Percentiles rank a stretch among this genome's conserved stretches.
phyloP scores from a whole-genome alignment of 2,329 filamentous ascomycete species.

The Cladophialophora carrionii region DNA sequence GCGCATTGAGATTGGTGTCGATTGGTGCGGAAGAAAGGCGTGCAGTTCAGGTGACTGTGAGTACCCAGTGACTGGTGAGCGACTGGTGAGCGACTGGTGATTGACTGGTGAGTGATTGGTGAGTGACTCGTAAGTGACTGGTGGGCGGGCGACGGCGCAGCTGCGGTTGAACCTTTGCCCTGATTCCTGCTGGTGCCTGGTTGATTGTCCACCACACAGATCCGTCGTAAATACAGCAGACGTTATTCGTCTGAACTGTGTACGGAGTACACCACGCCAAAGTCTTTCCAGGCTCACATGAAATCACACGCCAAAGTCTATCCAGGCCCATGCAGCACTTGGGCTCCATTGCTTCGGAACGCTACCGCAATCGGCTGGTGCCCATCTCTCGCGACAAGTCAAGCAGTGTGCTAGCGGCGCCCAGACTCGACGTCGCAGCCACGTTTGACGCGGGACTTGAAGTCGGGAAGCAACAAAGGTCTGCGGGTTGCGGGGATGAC shows the following conservation, averaged over 20 bases:
- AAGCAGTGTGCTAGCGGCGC: slow-evolving; percentile 8
- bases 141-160: background rate
- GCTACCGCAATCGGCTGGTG: background rate
- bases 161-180: background rate
- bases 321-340: background rate
- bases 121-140: too few species aligned
- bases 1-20: background rate
- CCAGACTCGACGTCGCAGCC: slow-evolving; percentile 10
- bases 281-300: too few species aligned
- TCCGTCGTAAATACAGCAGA: background rate
- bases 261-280: background rate
- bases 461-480: background rate
- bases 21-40: background rate
- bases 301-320: too few species aligned
- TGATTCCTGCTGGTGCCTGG: background rate
- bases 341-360: background rate
- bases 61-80: too few species aligned
- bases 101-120: too few species aligned
- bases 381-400: background rate
- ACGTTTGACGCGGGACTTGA: slow-evolving; percentile 4
- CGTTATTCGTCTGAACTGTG: background rate
- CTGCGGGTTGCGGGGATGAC: background rate
- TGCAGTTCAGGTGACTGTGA: too few species aligned
- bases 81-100: too few species aligned
- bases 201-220: background rate